Percentiles rank a stretch among this genome's conserved stretches.
Conservation (phyloP, 106 monocot species). For the Platanthera zijinensis region DNA sequence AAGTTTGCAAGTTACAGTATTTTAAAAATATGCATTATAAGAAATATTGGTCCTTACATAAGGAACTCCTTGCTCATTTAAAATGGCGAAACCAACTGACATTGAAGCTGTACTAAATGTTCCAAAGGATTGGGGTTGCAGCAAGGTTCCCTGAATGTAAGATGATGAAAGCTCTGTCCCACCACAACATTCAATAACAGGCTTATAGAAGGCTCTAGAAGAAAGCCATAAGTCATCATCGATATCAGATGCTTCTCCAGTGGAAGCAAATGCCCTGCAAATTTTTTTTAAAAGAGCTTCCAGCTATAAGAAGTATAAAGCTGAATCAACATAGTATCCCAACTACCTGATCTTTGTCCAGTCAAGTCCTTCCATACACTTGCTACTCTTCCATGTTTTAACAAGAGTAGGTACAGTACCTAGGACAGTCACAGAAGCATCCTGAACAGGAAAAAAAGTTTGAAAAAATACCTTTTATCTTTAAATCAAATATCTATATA, state of each 20-base stretch:
- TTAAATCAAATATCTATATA: not conserved
- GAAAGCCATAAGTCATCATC: conserved; percentile 94
- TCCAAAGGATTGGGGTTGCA: conserved; percentile 87
- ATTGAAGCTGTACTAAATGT: conserved; percentile 75
- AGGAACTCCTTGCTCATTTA: conserved; percentile 61
- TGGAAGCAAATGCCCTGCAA: conserved; percentile 54
- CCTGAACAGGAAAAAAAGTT: conserved; percentile 25
- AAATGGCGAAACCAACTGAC: conserved; percentile 74
- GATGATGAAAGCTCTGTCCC: conserved; percentile 87
- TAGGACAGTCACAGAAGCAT: conserved; percentile 79
- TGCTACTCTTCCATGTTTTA: conserved; percentile 78
- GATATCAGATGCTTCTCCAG: conserved; percentile 79
- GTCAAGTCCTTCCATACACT: conserved; percentile 79
- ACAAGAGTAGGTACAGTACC: conserved; percentile 89
- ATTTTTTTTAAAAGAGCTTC: not conserved
- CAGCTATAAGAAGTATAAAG: not conserved
- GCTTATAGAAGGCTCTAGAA: conserved; percentile 60
- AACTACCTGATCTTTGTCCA: conserved; percentile 79
- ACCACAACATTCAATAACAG: conserved; percentile 86
- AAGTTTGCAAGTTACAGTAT: not conserved
- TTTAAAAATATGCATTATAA: not conserved
- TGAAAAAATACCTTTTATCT: not conserved
- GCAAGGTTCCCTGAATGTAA: conserved; percentile 56
- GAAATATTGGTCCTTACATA: conserved; percentile 42
- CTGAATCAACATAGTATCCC: not conserved